phyloP scores from a whole-genome alignment of 2,329 filamentous ascomycete species.

The Sarocladiaceae sp. region DNA sequence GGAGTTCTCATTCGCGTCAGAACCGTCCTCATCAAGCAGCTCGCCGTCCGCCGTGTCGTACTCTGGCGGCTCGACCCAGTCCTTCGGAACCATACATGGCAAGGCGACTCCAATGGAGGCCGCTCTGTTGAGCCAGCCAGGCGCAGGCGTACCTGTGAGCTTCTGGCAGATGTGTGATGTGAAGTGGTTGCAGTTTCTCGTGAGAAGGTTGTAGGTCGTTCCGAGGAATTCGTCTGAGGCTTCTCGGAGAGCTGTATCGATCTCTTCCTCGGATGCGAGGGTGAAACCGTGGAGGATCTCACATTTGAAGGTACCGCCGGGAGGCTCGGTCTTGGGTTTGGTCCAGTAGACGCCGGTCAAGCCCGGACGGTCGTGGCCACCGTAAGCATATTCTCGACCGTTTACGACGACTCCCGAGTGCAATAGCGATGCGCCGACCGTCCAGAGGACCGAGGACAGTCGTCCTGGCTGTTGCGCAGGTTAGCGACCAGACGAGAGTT shows the following conservation, averaged over 20 bases:
- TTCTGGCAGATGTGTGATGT: slow-evolving; percentile 68
- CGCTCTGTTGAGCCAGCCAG: slow-evolving; percentile 73
- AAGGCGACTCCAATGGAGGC: slow-evolving; percentile 76
- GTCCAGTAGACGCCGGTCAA: slow-evolving; percentile 82
- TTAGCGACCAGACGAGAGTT: slow-evolving; percentile 10
- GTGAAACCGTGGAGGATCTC: slow-evolving; percentile 77
- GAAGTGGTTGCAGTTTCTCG: slow-evolving; percentile 85
- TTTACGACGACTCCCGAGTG: slow-evolving; percentile 81
- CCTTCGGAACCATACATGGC: slow-evolving; percentile 73
- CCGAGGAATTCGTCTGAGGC: slow-evolving; percentile 70
- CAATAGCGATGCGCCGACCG: slow-evolving; percentile 67
- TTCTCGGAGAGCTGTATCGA: slow-evolving; percentile 61
- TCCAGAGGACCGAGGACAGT: slow-evolving; percentile 71
- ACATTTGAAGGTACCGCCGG: slow-evolving; percentile 69
- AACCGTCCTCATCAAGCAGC: slow-evolving; percentile 50
- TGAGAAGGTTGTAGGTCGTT: slow-evolving; percentile 72
- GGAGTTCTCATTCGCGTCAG: slow-evolving; percentile 45
- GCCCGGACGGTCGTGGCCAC: slow-evolving; percentile 65
- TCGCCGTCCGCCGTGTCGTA: slow-evolving; percentile 67
- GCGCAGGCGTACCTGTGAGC: slow-evolving; percentile 64
- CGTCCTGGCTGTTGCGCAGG: slow-evolving; percentile 53
- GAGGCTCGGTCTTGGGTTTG: slow-evolving; percentile 62
- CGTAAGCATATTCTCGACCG: slow-evolving; percentile 76
- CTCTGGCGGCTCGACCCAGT: slow-evolving; percentile 77
- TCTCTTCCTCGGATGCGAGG: slow-evolving; percentile 60